Conservation (phyloP, 2,329 filamentous ascomycete species). For the Phyllosticta citriasiana region DNA sequence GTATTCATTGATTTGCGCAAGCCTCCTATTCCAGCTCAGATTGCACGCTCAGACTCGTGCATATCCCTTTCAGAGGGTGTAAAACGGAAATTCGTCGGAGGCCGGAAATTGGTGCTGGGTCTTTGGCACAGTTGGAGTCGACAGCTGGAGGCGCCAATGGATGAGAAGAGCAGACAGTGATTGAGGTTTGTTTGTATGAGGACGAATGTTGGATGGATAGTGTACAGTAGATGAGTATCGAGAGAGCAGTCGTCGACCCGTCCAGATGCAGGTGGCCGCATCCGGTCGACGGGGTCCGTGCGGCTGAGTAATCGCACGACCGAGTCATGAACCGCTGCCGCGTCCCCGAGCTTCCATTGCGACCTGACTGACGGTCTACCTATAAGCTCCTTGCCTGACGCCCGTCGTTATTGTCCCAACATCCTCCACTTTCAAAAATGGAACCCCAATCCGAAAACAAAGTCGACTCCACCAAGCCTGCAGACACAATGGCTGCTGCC, state of each 20-base stretch:
- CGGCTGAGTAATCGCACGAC: not conserved
- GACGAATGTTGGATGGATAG: too few species aligned
- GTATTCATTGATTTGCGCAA: not conserved
- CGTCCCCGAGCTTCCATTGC: not conserved
- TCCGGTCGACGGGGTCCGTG: not conserved
- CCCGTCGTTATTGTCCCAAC: not conserved
- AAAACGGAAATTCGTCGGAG: not conserved
- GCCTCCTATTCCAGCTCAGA: not conserved
- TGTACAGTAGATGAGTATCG: too few species aligned
- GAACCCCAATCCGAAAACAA: not conserved
- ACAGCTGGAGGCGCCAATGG: not conserved
- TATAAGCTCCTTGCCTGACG: constrained; percentile 5
- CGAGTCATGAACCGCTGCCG: not conserved
- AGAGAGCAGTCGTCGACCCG: not conserved
- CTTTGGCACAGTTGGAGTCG: not conserved
- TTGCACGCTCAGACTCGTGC: not conserved
- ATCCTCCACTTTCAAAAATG: not conserved
- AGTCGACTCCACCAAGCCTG: not conserved
- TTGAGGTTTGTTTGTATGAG: not conserved
- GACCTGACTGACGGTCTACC: not conserved
- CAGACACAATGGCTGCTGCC: not conserved
- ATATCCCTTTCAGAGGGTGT: not conserved
- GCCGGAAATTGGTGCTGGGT: not conserved
- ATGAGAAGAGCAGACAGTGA: not conserved
- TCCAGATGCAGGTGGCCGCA: not conserved